Conservation (phyloP, 495 filamentous ascomycete genomes). For the Platismatia glauca region DNA sequence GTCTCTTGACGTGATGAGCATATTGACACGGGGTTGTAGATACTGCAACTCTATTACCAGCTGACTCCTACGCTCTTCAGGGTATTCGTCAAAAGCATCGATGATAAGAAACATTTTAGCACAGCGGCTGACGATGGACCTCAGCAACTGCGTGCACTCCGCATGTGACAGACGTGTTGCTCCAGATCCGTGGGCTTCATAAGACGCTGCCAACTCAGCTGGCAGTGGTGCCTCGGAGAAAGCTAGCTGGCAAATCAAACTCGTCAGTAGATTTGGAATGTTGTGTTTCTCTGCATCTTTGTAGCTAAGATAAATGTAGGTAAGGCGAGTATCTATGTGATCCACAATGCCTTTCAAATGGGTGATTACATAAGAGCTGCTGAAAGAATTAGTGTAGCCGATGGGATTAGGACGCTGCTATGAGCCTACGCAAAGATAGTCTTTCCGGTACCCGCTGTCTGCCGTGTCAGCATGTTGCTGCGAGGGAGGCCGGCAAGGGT, state of each 20-base stretch:
- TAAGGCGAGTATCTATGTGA: neutral
- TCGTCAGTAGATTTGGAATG: neutral
- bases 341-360: neutral
- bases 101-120: slow-evolving; percentile 30
- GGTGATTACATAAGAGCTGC: neutral
- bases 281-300: neutral
- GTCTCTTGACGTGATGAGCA: neutral
- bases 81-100: slow-evolving; percentile 37
- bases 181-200: neutral
- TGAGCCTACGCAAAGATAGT: neutral
- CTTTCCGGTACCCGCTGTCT: neutral
- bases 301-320: neutral
- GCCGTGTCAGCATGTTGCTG: neutral
- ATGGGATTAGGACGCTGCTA: neutral
- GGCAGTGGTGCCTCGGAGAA: neutral
- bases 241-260: neutral
- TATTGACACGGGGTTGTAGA: neutral
- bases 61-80: slow-evolving; percentile 12
- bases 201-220: neutral
- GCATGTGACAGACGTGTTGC: neutral
- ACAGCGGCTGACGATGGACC: neutral
- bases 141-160: neutral
- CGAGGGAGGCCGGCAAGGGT: neutral
- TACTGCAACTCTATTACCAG: neutral
- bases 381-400: neutral